Conservation (phyloP, 2,329 filamentous ascomycete genomes). For the Penicillium paneum region DNA sequence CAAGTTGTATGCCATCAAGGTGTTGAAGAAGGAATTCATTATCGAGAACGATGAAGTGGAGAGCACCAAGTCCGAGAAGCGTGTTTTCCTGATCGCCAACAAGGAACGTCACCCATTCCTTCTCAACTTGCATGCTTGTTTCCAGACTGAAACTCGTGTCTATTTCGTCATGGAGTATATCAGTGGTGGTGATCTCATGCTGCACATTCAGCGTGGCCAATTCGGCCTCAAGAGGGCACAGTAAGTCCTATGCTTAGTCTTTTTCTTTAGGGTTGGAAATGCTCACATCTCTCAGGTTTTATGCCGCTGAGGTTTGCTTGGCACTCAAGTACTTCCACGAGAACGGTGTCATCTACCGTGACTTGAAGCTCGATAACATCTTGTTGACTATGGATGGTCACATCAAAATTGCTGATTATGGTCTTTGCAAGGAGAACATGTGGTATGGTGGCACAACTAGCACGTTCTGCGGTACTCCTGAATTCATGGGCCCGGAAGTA, state of each 20-base stretch:
- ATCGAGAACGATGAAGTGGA: constrained; percentile 99
- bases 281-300: constrained; percentile 62
- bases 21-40: constrained; percentile 99
- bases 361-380: constrained; percentile 82
- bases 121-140: constrained; percentile 92
- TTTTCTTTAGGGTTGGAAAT: neutral
- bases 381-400: constrained; percentile 91
- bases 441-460: constrained; percentile 97
- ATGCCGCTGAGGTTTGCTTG: constrained; percentile 93
- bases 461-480: constrained; percentile 98
- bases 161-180: constrained; percentile 99
- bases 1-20: constrained; percentile 96
- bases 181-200: constrained; percentile 96
- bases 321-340: constrained; percentile 99
- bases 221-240: constrained; percentile 95
- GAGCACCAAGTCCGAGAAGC: constrained; percentile 94
- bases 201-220: constrained; percentile 95
- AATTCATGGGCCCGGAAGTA: constrained; percentile 99
- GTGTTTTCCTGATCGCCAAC: constrained; percentile 95
- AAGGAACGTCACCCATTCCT: constrained; percentile 96
- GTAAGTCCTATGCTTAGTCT: constrained; percentile 52
- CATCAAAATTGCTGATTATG: constrained; percentile 98
- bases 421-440: constrained; percentile 99
- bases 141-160: constrained; percentile 96
- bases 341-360: constrained; percentile 94